Conservation (phyloP, 805 yeast species). For the Sungouiella blattae region DNA sequence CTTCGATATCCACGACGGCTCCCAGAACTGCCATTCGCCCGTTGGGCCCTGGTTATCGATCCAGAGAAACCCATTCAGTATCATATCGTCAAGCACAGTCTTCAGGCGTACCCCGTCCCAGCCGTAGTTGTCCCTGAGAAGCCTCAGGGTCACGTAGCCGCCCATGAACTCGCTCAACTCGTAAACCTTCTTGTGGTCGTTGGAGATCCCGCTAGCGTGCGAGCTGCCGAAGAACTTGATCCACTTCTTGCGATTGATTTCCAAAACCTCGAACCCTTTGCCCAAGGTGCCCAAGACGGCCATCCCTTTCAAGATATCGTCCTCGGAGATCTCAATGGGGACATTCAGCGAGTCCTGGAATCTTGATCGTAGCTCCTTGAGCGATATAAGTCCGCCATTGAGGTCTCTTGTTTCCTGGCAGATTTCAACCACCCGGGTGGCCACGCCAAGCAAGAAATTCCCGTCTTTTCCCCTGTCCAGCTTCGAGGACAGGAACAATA, state of each 20-base stretch:
- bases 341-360: conserved; percentile 28
- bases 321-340: conserved; percentile 31
- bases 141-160: conserved; percentile 55
- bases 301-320: conserved; percentile 58
- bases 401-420: conserved; percentile 65
- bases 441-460: conserved; percentile 64
- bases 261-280: conserved; percentile 63
- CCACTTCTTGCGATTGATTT: conserved; percentile 51
- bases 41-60: conserved; percentile 54
- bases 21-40: conserved; percentile 58
- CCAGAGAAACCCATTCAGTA: conserved; percentile 82
- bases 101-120: conserved; percentile 69
- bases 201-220: conserved; percentile 26
- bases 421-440: conserved; percentile 71
- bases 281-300: conserved; percentile 56
- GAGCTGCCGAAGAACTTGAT: conserved; percentile 30
- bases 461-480: conserved; percentile 22
- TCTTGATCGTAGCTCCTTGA: conserved; percentile 39
- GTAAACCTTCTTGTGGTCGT: conserved; percentile 67
- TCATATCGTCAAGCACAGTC: conserved; percentile 71
- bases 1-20: conserved; percentile 62
- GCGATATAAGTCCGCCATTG: conserved; percentile 79
- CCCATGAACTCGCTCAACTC: conserved; percentile 80
- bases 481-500: conserved; percentile 25
- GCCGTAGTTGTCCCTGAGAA: conserved; percentile 67